phyloP scores from a whole-genome alignment of 768 basidiomycete species.

The Symmetrospora coprosmae region DNA sequence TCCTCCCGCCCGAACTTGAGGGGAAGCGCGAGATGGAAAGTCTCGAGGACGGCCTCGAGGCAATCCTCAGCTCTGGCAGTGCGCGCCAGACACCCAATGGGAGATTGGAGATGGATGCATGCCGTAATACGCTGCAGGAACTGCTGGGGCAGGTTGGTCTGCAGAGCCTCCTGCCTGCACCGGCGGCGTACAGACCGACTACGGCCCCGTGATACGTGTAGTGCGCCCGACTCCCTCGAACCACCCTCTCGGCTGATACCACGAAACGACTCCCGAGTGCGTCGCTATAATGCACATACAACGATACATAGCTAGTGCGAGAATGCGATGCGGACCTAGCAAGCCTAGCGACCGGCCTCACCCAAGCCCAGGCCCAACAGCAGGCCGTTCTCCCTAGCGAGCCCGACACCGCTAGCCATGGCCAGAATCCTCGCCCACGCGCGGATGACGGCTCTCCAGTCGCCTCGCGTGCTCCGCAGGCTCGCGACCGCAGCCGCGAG shows the following conservation, averaged over 20 bases:
- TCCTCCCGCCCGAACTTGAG: background rate
- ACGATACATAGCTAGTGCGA: no score
- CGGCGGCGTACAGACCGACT: no score
- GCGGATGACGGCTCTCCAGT: slow-evolving; percentile 20
- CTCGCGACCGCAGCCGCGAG: slow-evolving; percentile 2
- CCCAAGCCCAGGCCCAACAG: background rate
- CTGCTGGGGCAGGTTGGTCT: background rate
- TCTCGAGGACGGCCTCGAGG: slow-evolving; percentile 5
- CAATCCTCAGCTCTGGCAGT: background rate
- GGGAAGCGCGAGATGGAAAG: slow-evolving; percentile 15
- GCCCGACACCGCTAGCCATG: slow-evolving; percentile 2
- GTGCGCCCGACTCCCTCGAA: no score
- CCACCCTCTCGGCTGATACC: no score
- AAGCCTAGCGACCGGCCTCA: background rate
- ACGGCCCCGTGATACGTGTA: no score
- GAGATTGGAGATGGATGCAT: background rate
- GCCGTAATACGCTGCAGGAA: background rate
- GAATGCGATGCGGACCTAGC: background rate
- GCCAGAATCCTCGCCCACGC: slow-evolving; percentile 19
- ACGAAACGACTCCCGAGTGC: no score
- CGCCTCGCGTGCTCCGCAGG: slow-evolving; percentile 4
- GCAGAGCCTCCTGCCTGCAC: no score
- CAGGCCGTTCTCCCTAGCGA: background rate
- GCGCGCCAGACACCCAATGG: background rate
- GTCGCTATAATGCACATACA: no score